A percentile compares a stretch with the other conserved stretches of the same genome.
Evolutionary conservation across 768 basidiomycete species (phyloP).

Genomic region (Hygrophorus russula): DNA sequence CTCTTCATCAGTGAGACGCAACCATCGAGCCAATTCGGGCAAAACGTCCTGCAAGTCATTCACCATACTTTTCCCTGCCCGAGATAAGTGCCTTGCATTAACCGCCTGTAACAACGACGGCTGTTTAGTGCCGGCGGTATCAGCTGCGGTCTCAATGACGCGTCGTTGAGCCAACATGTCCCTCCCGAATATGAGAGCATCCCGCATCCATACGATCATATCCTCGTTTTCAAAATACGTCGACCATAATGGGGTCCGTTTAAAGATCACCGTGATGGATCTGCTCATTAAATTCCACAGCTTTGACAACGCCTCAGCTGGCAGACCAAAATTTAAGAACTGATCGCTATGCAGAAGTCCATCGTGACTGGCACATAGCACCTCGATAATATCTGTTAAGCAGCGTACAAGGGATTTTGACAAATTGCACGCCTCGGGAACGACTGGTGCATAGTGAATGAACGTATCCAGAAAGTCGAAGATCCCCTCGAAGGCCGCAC

Average conservation of each 20-base stretch:
- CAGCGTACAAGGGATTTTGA: slow-evolving; percentile 87
- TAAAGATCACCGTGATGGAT: slow-evolving; percentile 77
- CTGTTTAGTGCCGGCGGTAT: slow-evolving; percentile 26
- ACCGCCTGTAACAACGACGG: slow-evolving; percentile 12
- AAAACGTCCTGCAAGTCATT: slow-evolving; percentile 69
- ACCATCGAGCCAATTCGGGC: slow-evolving; percentile 72
- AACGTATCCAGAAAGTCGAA: slow-evolving; percentile 59
- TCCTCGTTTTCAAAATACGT: slow-evolving; percentile 64
- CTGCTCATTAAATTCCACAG: slow-evolving; percentile 80
- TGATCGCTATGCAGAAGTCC: slow-evolving; percentile 51
- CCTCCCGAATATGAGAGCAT: slow-evolving; percentile 87
- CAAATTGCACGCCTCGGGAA: slow-evolving; percentile 82
- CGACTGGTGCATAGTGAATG: slow-evolving; percentile 40
- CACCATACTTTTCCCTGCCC: slow-evolving; percentile 64
- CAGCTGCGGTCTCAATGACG: slow-evolving; percentile 59
- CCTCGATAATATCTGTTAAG: slow-evolving; percentile 86
- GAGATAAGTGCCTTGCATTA: slow-evolving; percentile 39
- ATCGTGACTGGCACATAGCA: slow-evolving; percentile 61
- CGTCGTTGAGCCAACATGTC: slow-evolving; percentile 77
- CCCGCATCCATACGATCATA: slow-evolving; percentile 98
- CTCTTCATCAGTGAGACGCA: slow-evolving; percentile 88
- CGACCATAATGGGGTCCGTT: slow-evolving; percentile 76
- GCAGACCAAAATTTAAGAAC: slow-evolving; percentile 41
- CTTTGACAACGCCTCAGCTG: slow-evolving; percentile 44
- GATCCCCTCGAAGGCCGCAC: slow-evolving; percentile 60